Conservation (phyloP, 305 asterid species). For the Andrographis paniculata region DNA sequence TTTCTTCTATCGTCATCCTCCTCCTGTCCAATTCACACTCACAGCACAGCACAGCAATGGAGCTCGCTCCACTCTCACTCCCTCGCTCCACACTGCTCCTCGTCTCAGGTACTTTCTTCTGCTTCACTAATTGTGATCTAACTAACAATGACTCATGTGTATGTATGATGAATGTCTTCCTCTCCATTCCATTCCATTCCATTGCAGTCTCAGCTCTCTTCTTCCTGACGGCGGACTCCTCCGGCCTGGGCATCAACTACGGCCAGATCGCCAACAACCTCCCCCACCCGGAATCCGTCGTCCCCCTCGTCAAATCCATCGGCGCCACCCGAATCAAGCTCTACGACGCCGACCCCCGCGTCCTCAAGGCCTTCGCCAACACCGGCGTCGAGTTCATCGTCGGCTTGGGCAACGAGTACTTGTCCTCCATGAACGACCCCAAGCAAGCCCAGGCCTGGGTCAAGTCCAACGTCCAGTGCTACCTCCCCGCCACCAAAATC, state of each 20-base stretch:
- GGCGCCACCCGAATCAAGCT: constrained; percentile 50
- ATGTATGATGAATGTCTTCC: not conserved
- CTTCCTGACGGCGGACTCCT: not conserved
- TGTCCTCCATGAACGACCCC: constrained; percentile 34
- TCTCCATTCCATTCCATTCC: not conserved
- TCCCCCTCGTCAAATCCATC: constrained; percentile 33
- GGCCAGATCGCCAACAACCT: constrained; percentile 15
- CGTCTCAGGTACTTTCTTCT: not conserved
- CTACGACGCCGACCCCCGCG: constrained; percentile 27
- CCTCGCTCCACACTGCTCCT: constrained; percentile 1
- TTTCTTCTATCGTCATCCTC: no score
- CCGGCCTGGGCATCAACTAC: constrained; percentile 13
- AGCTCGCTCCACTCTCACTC: not conserved
- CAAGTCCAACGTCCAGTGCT: constrained; percentile 34
- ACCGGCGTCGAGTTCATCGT: constrained; percentile 50
- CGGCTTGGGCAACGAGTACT: constrained; percentile 41
- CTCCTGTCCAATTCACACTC: no score
- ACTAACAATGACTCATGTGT: no score
- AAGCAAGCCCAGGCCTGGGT: constrained; percentile 45
- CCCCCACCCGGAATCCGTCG: constrained; percentile 9
- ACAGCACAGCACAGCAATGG: not conserved
- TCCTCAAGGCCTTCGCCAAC: constrained; percentile 54
- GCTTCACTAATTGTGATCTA: no score
- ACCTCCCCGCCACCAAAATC: constrained; percentile 45
- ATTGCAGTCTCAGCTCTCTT: not conserved